Percentiles rank a stretch among this genome's conserved stretches.
phyloP scores from a whole-genome alignment of 2,329 filamentous ascomycete genomes.

The Cladosporium sp. region DNA sequence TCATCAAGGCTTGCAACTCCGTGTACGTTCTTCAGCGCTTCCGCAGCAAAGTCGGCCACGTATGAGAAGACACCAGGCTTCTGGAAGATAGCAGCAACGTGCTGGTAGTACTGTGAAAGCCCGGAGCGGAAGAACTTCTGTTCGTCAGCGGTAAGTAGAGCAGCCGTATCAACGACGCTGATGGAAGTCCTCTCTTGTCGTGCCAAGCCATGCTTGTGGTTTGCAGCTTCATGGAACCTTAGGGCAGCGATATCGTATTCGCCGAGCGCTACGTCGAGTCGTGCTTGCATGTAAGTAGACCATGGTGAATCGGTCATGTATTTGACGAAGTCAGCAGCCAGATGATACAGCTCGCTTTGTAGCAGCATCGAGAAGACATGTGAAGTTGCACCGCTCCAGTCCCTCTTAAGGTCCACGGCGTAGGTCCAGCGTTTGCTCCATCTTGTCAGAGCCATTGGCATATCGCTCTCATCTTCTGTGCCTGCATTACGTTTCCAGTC shows the following conservation, averaged over 20 bases:
- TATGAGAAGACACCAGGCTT: conserved; percentile 70
- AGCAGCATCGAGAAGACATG: conserved; percentile 43
- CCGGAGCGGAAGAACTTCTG: conserved; percentile 66
- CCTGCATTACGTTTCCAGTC: conserved; percentile 29
- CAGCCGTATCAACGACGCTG: conserved; percentile 40
- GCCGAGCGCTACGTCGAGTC: conserved; percentile 68
- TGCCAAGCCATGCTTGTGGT: conserved; percentile 18
- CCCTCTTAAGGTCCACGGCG: conserved; percentile 34
- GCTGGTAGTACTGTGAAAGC: conserved; percentile 77
- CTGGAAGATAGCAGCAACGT: conserved; percentile 80
- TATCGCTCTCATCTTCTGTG: conserved; percentile 21
- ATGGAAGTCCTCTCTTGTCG: neutral
- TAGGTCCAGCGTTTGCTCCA: conserved; percentile 46
- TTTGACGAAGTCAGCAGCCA: conserved; percentile 63
- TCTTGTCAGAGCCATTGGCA: conserved; percentile 36
- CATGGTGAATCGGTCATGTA: conserved; percentile 56
- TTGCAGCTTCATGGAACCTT: conserved; percentile 72
- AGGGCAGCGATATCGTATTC: conserved; percentile 69
- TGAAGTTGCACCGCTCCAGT: conserved; percentile 36
- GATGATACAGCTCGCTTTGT: conserved; percentile 38
- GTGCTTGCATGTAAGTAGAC: conserved; percentile 76
- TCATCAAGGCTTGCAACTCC: conserved; percentile 6
- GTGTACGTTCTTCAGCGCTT: conserved; percentile 32
- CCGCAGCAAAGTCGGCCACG: conserved; percentile 76
- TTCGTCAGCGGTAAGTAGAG: conserved; percentile 72